Base-by-base conservation (phyloP, 306 rosid genomes). In the Dicorynia guianensis region DNA sequence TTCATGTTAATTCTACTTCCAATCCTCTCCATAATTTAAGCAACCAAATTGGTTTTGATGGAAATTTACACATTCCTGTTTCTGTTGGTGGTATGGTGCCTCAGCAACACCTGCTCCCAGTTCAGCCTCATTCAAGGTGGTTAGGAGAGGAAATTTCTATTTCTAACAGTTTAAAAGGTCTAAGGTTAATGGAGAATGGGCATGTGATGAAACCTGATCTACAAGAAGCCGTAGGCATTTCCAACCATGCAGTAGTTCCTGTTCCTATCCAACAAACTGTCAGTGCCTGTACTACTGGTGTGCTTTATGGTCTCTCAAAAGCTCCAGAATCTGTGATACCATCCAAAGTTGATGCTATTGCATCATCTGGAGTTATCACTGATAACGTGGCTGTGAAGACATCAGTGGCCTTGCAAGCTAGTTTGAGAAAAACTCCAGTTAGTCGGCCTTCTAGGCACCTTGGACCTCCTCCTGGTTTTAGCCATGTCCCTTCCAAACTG, bases 381-480 rank as follows among this genome's bases (percentile, higher is more conserved):
- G 87, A 84, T 7, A 82, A 87, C 33, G 44, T 78, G 69, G 52
- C 57, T 56, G 65, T 77, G 66, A 83, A 76, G 55, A 61, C 77
- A 19, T 75, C 88, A 18, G 65, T 89, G 60, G 76, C 82, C 64
- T 17, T 55, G 74, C 89, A 83, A 39, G 71, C 81, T 47, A 88
- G 91, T 60, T 25, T 72, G 68, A 85, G 81, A 64, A 90, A 71
- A 82, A 80, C 69, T 76, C 91, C 93, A 62, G 91, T 92, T 65
- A 81, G 90, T 83, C 88, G 98, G 43, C 98, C 98, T 69, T 76
- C 85, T 62, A 88, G 98, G 86, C 96, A 87, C 77, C 88, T 79
- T 82, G 97, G 97, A 46, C 99, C 99, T 30, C 99, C 99, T 42
- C 99, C 99, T 11, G 99, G 99, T 50, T 95, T 95, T 87, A 85